Evolutionary conservation across 1,284 basidiomycete genomes (phyloP), one percentile per base, ranked within the genome.

Genomic region (Trichosporon faecale): DNA sequence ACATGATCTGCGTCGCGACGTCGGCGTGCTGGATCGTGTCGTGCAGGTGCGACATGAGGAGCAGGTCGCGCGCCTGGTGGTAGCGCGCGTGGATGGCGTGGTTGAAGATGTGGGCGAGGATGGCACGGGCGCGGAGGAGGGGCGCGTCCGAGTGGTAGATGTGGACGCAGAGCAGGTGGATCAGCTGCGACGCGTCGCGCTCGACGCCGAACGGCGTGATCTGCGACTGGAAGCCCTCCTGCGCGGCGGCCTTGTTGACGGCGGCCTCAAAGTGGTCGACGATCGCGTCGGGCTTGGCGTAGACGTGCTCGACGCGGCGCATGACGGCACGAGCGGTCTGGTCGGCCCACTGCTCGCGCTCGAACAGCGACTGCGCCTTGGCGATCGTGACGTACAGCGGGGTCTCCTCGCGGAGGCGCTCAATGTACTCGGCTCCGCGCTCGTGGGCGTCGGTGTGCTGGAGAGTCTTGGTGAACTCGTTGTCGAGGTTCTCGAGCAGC

Each of bases 21-120:
- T 99, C 97, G 73, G 96, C 94, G 57, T 93, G 92, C 80, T 94
- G 91, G 77, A 99, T 92, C 1, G 93, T 92, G 83, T 98, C 96
- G 84, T 99, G 96, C 64, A 99, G 88, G 84, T 99, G 97, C 14
- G 94, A 98, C 97, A 99, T 99, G 75, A 99, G 86, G 66, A 99
- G 86, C 91, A 99, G 95, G 85, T 99, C 97, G 49, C 97, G 93
- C 8, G 97, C 94, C 57, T 93, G 93, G 86, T 98, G 89, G 86
- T 95, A 99, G 81, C 98, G 92, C 79, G 96, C 97, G 84, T 97
- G 94, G 37, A 98, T 88, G 29, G 95, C 96, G 81, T 96, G 91
- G 84, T 97, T 94, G 84, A 95, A 99, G 81, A 99, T 95, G 83
- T 99, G 97, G 82, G 91, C 92, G 67, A 99, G 90, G 89, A 99